A percentile compares a stretch with the other conserved stretches of the same genome.
Evolutionary conservation across 345 rosid species (phyloP).

Genomic region (Salix dunnii): DNA sequence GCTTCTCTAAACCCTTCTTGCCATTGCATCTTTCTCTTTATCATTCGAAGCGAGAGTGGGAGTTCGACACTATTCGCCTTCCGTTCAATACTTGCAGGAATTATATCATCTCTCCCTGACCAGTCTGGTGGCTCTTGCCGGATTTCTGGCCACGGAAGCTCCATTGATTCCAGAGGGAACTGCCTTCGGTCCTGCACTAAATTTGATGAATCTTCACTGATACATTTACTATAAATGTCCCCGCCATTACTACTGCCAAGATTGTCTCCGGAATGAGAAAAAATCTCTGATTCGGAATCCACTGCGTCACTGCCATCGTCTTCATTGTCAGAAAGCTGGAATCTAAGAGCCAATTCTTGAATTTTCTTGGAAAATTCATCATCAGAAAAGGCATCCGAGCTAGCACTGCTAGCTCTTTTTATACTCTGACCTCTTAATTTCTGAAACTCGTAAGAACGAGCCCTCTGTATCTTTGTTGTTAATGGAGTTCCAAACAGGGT

Average conservation of each 20-base stretch:
- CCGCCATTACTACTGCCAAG: slow-evolving; percentile 3
- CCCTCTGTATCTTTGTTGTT: slow-evolving; percentile 32
- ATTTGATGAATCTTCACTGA: not conserved
- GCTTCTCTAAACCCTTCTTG: slow-evolving; percentile 58
- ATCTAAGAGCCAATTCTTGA: slow-evolving; percentile 50
- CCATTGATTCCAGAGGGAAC: slow-evolving; percentile 16
- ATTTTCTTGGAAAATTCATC: slow-evolving; percentile 69
- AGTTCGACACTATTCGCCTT: slow-evolving; percentile 80
- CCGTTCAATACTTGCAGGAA: slow-evolving; percentile 60
- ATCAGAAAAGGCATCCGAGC: slow-evolving; percentile 55
- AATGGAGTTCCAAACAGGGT: slow-evolving; percentile 44
- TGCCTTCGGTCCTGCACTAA: not conserved
- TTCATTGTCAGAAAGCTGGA: slow-evolving; percentile 40
- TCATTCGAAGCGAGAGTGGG: slow-evolving; percentile 74
- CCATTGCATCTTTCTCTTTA: slow-evolving; percentile 76
- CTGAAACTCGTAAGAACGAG: slow-evolving; percentile 45
- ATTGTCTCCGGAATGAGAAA: slow-evolving; percentile 18
- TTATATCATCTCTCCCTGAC: slow-evolving; percentile 24
- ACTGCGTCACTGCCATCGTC: slow-evolving; percentile 1
- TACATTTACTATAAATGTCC: not conserved
- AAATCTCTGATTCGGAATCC: slow-evolving; percentile 12
- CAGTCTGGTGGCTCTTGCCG: slow-evolving; percentile 30
- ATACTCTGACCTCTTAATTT: slow-evolving; percentile 27
- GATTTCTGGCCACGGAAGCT: slow-evolving; percentile 30
- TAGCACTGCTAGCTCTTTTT: slow-evolving; percentile 54